phyloP scores from a whole-genome alignment of 2,329 filamentous ascomycete species.

The Colletotrichum tanaceti region DNA sequence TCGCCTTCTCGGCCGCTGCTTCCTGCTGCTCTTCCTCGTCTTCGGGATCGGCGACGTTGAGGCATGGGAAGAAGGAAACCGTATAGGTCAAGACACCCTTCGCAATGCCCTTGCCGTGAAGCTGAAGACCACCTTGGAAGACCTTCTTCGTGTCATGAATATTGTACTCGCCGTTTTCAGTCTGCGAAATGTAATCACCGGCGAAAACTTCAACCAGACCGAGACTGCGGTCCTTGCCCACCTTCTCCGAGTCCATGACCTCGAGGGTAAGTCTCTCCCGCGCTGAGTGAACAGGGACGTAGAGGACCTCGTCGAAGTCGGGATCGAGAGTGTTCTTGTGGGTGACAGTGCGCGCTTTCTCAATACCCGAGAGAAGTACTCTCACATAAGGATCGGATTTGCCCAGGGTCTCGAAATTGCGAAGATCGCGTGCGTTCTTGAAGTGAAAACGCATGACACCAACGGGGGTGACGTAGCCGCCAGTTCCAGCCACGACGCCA shows the following conservation, averaged over 20 bases:
- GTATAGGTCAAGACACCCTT: conserved; percentile 89
- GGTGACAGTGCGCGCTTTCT: conserved; percentile 92
- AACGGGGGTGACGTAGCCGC: conserved; percentile 92
- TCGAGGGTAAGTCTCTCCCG: conserved; percentile 89
- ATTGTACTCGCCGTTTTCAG: conserved; percentile 82
- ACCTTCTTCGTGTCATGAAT: conserved; percentile 80
- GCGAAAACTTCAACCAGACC: conserved; percentile 83
- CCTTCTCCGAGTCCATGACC: conserved; percentile 95
- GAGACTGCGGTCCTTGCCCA: conserved; percentile 90
- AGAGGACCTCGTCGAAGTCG: conserved; percentile 95
- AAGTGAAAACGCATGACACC: conserved; percentile 97
- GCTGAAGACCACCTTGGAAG: conserved; percentile 74
- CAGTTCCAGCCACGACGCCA: conserved; percentile 79
- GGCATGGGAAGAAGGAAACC: conserved; percentile 87
- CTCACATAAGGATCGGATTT: conserved; percentile 97
- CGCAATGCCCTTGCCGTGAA: conserved; percentile 76
- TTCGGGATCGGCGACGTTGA: conserved; percentile 89
- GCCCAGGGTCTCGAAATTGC: conserved; percentile 93
- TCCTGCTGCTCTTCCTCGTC: conserved; percentile 75
- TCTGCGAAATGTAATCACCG: conserved; percentile 82
- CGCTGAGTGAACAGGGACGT: conserved; percentile 86
- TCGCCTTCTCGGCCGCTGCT: conserved; percentile 53
- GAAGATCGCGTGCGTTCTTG: conserved; percentile 81
- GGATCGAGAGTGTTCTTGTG: conserved; percentile 96
- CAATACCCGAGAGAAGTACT: conserved; percentile 87